A percentile compares a stretch with the other conserved stretches of the same genome.
These are phyloP conservation scores for Botryosphaeria agaves DNA, from an alignment of 2,329 filamentous ascomycete genomes.

Conservation along the genomic window DNA sequence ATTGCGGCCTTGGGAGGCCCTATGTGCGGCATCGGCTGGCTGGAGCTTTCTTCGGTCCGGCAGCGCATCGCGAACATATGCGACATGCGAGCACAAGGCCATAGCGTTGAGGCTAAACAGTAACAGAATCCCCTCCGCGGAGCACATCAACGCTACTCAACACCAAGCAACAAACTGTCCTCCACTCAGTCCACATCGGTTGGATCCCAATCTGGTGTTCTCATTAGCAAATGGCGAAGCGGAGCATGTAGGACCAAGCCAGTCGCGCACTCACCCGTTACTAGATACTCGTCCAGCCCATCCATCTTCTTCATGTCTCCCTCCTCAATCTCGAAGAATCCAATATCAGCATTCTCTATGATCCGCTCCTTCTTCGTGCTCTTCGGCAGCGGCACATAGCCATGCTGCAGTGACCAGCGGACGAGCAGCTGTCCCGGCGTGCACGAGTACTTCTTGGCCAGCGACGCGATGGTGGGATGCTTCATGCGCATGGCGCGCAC, in stretches of 20 bases:
- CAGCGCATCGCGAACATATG: too few relatives aligned
- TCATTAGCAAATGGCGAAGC: too few relatives aligned
- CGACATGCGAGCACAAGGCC: too few relatives aligned
- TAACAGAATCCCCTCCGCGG: too few relatives aligned
- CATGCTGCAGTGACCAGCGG: conserved; percentile 62
- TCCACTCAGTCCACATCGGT: too few relatives aligned
- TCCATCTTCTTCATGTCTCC: conserved; percentile 48
- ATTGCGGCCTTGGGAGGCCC: too few relatives aligned
- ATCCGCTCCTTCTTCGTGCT: conserved; percentile 46
- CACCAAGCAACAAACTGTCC: too few relatives aligned
- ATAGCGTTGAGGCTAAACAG: too few relatives aligned
- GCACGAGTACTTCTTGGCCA: conserved; percentile 52
- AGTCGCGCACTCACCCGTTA: conserved; percentile 50
- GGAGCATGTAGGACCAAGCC: too few relatives aligned
- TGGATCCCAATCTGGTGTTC: conserved; percentile 18
- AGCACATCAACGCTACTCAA: too few relatives aligned
- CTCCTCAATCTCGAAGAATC: conserved; percentile 41
- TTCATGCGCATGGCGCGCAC: conserved; percentile 53
- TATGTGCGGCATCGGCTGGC: too few relatives aligned
- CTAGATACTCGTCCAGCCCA: conserved; percentile 50
- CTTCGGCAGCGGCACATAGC: conserved; percentile 58
- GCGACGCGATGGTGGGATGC: conserved; percentile 41
- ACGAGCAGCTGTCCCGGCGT: conserved; percentile 59
- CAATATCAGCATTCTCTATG: conserved; percentile 45
- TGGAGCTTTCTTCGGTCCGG: too few relatives aligned